Base-by-base conservation (phyloP, 305 asterid genomes). In the Fraxinus velutina region DNA sequence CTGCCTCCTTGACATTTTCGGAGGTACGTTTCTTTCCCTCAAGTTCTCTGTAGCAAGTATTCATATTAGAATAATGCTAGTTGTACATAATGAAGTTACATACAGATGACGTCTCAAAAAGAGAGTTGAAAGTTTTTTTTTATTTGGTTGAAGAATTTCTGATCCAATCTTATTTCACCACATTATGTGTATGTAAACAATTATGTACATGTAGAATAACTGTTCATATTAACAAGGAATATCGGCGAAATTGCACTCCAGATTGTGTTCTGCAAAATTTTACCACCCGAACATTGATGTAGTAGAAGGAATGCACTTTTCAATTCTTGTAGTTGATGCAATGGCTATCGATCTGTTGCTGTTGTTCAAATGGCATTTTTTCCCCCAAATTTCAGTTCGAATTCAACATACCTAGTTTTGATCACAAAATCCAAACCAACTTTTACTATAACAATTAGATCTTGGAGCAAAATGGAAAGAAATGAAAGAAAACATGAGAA, bases 1-100 rank as follows among this genome's bases (percentile, higher is more conserved):
- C 98, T 80, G 94, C 98, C 2, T 94, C 99, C 0, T 76, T 96
- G 87, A 94, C 98, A 44, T 94, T 96, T 83, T 96, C 98, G 0
- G 99, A 93, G 99, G 99, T 96, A 75, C 82, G 83, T 19, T 81
- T 37, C 24, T 68, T 68, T 8, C 37, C 21, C 37, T 68, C 39
- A 68, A 29, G 19, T 68, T 68, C 39, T 68, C 37, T 1, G 3
- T 68, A 13, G 37, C 6, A 68, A 68, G 37, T 10, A 12, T 68
- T 68, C 50, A 10, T 42, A 42, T 42, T 42, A 42, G 50, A 42
- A 42, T 42, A 42, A 10, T 42, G 50, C n/a, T 42, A 42, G 50
- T 39, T 42, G 15, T 42, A 42, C 50, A 42, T 42, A 42, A 42
- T 42, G 50, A 1, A 39, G 47, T 39, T 39, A 39, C 47, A 39